phyloP scores from a whole-genome alignment of 352 stramenopile genomes.

The Phytopythium delawarense region DNA sequence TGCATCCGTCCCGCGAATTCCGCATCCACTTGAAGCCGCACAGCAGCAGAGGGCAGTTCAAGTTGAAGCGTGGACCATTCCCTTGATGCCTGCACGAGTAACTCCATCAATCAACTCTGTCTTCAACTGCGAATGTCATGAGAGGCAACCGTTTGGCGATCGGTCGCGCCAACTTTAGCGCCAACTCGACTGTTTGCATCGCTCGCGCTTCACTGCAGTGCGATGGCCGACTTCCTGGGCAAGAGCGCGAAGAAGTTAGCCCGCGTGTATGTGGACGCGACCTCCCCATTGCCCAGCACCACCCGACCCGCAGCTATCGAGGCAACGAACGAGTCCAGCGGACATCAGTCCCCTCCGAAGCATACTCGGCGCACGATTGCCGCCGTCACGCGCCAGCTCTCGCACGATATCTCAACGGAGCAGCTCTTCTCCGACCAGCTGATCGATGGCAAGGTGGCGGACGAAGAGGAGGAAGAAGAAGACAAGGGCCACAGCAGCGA shows the following conservation, averaged over 20 bases:
- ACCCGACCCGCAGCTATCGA: neutral
- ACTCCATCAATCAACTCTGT: neutral
- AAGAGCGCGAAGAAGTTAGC: constrained; percentile 15
- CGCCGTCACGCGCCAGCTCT: constrained; percentile 22
- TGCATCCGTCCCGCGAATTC: neutral
- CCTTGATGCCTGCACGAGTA: neutral
- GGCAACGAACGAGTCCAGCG: neutral
- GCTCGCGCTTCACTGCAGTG: neutral
- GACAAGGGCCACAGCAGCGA: constrained; percentile 13
- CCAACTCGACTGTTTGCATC: neutral
- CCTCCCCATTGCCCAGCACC: neutral
- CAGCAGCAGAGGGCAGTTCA: neutral
- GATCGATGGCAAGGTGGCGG: constrained; percentile 55
- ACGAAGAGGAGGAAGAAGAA: constrained; percentile 43
- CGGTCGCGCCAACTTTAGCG: neutral
- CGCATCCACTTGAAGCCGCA: neutral
- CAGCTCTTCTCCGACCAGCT: constrained; percentile 60
- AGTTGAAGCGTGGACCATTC: neutral
- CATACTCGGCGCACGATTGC: constrained; percentile 13
- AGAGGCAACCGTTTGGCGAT: too few species aligned
- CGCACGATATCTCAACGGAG: constrained; percentile 67
- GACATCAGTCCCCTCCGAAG: neutral
- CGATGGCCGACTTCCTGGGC: constrained; percentile 2
- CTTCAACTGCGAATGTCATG: too few species aligned
- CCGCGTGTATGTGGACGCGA: constrained; percentile 17